These are phyloP conservation scores for Penicillium ucsense DNA, from an alignment of 495 filamentous ascomycete genomes.

Conservation along the genomic window DNA sequence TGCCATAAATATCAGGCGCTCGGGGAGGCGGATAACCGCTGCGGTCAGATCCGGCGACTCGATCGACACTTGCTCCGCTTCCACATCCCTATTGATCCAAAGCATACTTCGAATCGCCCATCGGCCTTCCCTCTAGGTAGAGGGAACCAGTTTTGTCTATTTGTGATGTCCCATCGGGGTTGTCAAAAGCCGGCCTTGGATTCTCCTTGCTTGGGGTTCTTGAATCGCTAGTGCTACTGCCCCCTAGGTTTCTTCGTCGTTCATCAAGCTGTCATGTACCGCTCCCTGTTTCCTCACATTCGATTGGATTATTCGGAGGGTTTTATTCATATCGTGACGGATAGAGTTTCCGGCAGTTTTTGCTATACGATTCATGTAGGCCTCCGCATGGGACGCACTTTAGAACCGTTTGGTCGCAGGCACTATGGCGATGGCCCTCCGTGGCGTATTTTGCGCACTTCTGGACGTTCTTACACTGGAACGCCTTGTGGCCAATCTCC, in stretches of 20 bases:
- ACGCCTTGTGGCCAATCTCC: conserved; percentile 10
- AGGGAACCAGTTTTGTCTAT: conserved; percentile 21
- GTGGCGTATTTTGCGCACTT: conserved; percentile 18
- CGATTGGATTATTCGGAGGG: conserved; percentile 17
- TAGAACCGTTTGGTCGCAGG: conserved; percentile 1
- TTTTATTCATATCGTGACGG: conserved; percentile 18
- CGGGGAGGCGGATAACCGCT: conserved; percentile 5
- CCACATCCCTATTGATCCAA: conserved; percentile 18
- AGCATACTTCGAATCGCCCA: conserved; percentile 24
- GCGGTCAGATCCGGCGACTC: conserved; percentile 20
- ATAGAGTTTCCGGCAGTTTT: conserved; percentile 19
- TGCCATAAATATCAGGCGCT: conserved; percentile 10
- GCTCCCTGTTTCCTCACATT: conserved; percentile 21
- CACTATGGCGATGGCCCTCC: conserved; percentile 17
- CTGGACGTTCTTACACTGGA: conserved; percentile 15
- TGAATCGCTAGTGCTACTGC: conserved; percentile 14
- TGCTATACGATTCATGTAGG: conserved; percentile 11
- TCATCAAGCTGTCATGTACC: conserved; percentile 21
- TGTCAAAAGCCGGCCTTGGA: conserved; percentile 12
- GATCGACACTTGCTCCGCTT: conserved; percentile 17
- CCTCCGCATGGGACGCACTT: not conserved
- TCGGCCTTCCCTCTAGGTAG: conserved; percentile 2
- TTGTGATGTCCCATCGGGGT: conserved; percentile 20
- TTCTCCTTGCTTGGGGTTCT: conserved; percentile 16
- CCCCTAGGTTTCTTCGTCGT: conserved; percentile 11